Conservation (phyloP, 352 stramenopile genomes). For the Stephanocyclus meneghinianus region DNA sequence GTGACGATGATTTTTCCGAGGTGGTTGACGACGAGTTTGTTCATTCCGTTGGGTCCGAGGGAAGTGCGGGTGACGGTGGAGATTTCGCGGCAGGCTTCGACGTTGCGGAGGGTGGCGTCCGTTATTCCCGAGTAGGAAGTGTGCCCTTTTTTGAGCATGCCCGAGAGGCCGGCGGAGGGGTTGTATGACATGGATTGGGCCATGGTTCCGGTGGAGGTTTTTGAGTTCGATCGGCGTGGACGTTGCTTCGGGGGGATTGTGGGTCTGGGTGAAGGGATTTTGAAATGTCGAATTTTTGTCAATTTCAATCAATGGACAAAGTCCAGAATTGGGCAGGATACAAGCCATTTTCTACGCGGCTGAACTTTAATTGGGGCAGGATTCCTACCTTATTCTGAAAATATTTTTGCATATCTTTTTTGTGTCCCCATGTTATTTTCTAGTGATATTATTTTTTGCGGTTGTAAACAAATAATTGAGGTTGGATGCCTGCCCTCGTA, state of each 20-base stretch:
- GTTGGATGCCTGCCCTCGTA: no score
- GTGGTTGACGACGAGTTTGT: conserved; percentile 99
- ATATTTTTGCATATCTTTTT: no score
- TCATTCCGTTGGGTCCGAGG: conserved; percentile 98
- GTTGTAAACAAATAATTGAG: no score
- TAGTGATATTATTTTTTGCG: no score
- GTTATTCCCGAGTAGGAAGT: conserved; percentile 86
- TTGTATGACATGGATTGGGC: conserved; percentile 91
- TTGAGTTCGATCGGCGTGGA: background rate
- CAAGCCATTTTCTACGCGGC: no score
- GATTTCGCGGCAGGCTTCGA: conserved; percentile 97
- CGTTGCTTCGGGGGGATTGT: background rate
- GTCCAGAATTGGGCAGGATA: no score
- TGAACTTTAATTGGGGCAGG: no score
- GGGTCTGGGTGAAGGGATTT: background rate
- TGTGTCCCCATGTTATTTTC: no score
- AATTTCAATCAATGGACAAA: no score
- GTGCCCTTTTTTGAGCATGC: conserved; percentile 98
- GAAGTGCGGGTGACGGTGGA: conserved; percentile 95
- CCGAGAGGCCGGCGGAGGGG: conserved; percentile 91
- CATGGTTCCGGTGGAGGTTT: conserved; percentile 6
- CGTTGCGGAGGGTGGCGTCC: conserved; percentile 96
- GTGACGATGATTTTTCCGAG: conserved; percentile 99
- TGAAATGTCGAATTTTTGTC: background rate
- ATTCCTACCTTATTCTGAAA: no score